Conservation (phyloP, 164 flowering plant species). For the Berberis vulgaris region DNA sequence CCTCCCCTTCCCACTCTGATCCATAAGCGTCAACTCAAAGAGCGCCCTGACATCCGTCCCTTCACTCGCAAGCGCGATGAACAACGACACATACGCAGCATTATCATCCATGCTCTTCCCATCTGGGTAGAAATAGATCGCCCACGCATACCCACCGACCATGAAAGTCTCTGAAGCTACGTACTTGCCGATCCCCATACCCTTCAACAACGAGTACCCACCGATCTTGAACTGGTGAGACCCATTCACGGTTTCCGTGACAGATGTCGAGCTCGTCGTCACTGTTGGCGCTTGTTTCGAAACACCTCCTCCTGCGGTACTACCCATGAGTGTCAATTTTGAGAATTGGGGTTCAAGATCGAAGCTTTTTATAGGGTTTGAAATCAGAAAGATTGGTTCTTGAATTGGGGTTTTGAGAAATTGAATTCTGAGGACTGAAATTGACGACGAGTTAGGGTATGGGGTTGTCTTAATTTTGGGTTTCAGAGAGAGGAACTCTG, state of each 20-base stretch:
- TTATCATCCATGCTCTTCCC: slow-evolving; percentile 85
- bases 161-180: slow-evolving; percentile 69
- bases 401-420: background rate
- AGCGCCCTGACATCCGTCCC: slow-evolving; percentile 86
- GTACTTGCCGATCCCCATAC: slow-evolving; percentile 78
- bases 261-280: slow-evolving; percentile 56
- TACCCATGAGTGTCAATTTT: slow-evolving; percentile 18
- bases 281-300: slow-evolving; percentile 25
- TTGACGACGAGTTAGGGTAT: background rate
- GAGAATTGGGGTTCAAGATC: too few species aligned
- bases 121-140: slow-evolving; percentile 84
- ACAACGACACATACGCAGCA: slow-evolving; percentile 64
- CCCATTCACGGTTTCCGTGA: slow-evolving; percentile 68
- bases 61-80: slow-evolving; percentile 81
- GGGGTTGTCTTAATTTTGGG: background rate
- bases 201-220: slow-evolving; percentile 76
- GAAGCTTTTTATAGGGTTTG: too few species aligned
- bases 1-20: slow-evolving; percentile 81
- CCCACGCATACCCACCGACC: slow-evolving; percentile 91
- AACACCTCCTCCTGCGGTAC: background rate
- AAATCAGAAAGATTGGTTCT: background rate
- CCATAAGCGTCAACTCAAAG: slow-evolving; percentile 74
- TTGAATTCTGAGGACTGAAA: background rate
- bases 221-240: slow-evolving; percentile 76
- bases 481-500: too few species aligned